These are phyloP conservation scores for Colletotrichum sp. DNA, from an alignment of 2,329 filamentous ascomycete species.

Conservation along the genomic window DNA sequence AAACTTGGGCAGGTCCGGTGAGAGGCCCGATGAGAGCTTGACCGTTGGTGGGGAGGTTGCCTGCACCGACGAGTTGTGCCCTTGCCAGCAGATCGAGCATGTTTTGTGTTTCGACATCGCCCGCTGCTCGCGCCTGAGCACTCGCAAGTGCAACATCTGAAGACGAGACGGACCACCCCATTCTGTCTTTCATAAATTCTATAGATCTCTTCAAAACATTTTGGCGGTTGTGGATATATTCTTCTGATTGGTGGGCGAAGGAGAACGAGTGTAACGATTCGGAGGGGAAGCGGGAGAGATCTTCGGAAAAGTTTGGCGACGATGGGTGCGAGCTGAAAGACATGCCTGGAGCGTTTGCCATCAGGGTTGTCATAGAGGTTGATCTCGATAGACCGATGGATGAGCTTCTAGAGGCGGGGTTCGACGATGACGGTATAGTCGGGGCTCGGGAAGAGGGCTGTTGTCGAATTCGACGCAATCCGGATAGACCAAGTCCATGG, in stretches of 20 bases:
- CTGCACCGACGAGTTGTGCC: slow-evolving; percentile 77
- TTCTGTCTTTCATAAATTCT: slow-evolving; percentile 94
- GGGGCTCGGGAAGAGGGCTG: slow-evolving; percentile 72
- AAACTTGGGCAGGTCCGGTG: slow-evolving; percentile 78
- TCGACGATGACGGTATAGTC: slow-evolving; percentile 68
- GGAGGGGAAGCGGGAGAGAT: slow-evolving; percentile 89
- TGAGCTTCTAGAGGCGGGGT: slow-evolving; percentile 65
- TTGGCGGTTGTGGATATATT: slow-evolving; percentile 88
- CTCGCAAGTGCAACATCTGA: slow-evolving; percentile 78
- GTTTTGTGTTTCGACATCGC: slow-evolving; percentile 85
- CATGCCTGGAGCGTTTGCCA: slow-evolving; percentile 60
- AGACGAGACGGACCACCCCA: slow-evolving; percentile 74
- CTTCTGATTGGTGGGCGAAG: slow-evolving; percentile 94
- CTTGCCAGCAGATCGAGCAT: slow-evolving; percentile 88
- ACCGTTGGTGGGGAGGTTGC: slow-evolving; percentile 60
- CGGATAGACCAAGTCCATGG: slow-evolving; percentile 83
- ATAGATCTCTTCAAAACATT: slow-evolving; percentile 92
- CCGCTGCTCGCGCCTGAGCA: slow-evolving; percentile 81
- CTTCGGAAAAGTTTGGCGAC: slow-evolving; percentile 83
- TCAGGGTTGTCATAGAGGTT: slow-evolving; percentile 72
- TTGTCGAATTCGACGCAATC: slow-evolving; percentile 92
- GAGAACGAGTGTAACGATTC: slow-evolving; percentile 98
- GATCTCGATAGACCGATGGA: slow-evolving; percentile 68
- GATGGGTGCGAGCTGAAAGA: slow-evolving; percentile 66
- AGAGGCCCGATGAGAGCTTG: slow-evolving; percentile 61